Percentiles rank a stretch among this genome's conserved stretches.
phyloP scores from a whole-genome alignment of 768 basidiomycete genomes.

The Pholiota microspora region DNA sequence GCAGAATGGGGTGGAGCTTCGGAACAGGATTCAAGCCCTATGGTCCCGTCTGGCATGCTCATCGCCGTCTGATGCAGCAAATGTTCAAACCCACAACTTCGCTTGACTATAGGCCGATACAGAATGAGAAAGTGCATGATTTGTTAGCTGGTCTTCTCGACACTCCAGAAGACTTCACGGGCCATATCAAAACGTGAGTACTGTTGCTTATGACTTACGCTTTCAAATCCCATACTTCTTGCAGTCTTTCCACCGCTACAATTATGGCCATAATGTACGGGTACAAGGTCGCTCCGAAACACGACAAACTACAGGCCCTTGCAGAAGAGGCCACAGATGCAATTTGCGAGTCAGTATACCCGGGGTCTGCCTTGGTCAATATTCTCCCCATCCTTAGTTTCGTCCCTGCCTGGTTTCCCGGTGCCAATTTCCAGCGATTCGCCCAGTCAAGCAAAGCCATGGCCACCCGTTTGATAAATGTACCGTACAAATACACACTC shows the following conservation, averaged over 20 bases:
- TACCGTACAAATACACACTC: slow-evolving; percentile 7
- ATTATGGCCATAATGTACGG: slow-evolving; percentile 19
- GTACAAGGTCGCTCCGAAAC: slow-evolving; percentile 13
- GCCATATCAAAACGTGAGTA: slow-evolving; percentile 8
- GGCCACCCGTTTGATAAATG: slow-evolving; percentile 7
- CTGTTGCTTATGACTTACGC: neutral
- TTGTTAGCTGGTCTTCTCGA: slow-evolving; percentile 10
- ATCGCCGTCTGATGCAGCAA: slow-evolving; percentile 26
- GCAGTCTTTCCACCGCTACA: neutral
- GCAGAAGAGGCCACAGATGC: slow-evolving; percentile 25
- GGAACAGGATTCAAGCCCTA: slow-evolving; percentile 26
- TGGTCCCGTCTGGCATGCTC: slow-evolving; percentile 26
- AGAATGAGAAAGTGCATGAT: slow-evolving; percentile 21
- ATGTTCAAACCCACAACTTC: slow-evolving; percentile 20
- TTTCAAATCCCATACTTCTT: neutral
- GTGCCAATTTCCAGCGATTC: slow-evolving; percentile 5
- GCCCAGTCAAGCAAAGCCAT: slow-evolving; percentile 17
- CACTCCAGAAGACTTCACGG: slow-evolving; percentile 8
- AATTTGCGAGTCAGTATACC: neutral
- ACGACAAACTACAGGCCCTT: slow-evolving; percentile 21
- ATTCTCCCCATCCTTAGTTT: slow-evolving; percentile 14
- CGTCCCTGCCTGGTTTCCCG: slow-evolving; percentile 21
- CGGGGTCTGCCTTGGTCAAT: slow-evolving; percentile 12
- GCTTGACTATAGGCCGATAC: slow-evolving; percentile 19
- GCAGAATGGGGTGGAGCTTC: slow-evolving; percentile 32